phyloP scores from a whole-genome alignment of 352 stramenopile genomes.

The Elongisporangium anandrum region DNA sequence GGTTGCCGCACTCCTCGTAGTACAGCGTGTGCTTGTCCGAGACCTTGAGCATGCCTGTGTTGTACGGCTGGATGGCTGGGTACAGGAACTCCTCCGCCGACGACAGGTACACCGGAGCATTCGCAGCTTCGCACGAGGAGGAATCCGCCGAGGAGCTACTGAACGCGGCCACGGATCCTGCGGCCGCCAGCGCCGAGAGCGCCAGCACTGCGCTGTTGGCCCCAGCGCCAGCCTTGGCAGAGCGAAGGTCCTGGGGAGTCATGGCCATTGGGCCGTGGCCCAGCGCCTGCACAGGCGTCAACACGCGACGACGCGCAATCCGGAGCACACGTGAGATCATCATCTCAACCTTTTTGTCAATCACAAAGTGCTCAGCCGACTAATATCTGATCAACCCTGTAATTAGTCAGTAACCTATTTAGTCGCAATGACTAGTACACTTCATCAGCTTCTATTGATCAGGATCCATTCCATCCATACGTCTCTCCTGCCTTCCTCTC shows the following conservation, averaged over 20 bases:
- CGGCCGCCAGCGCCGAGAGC: background rate
- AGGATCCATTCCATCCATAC: background rate
- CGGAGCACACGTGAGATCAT: background rate
- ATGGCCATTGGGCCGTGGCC: background rate
- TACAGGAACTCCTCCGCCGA: constrained; percentile 74
- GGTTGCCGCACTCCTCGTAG: constrained; percentile 89
- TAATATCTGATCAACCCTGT: background rate
- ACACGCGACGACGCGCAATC: background rate
- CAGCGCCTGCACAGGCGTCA: background rate
- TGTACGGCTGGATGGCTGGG: constrained; percentile 78
- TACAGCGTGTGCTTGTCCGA: constrained; percentile 85
- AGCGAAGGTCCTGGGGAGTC: background rate
- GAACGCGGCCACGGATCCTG: background rate
- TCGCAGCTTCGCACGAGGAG: background rate
- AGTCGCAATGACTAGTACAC: background rate
- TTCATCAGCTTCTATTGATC: background rate
- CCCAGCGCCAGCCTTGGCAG: background rate
- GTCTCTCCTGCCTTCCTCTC: background rate
- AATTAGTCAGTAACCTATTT: background rate
- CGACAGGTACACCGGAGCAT: constrained; percentile 27
- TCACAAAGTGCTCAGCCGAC: background rate
- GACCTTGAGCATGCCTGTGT: constrained; percentile 75
- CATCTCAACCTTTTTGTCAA: background rate
- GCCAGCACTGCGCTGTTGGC: background rate
- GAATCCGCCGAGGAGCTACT: background rate